Evolutionary conservation across 2,329 filamentous ascomycete genomes (phyloP).

Genomic region (Polytolypa hystricis): DNA sequence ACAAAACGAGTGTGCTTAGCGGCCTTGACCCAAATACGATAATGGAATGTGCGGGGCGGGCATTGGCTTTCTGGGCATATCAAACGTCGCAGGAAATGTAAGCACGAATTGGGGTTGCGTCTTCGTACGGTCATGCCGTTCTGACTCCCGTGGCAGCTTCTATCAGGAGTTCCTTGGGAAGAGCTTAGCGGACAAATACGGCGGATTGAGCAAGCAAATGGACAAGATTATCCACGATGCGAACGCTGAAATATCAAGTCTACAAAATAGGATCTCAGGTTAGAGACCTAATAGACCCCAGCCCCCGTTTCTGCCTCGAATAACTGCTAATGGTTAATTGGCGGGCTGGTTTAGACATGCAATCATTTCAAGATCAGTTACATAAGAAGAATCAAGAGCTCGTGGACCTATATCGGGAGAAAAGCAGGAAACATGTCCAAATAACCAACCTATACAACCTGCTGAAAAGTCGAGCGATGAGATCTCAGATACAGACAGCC

Average conservation of each 20-base stretch:
- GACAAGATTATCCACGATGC: slow-evolving; percentile 66
- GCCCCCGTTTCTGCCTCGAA: background rate
- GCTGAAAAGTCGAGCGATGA: slow-evolving; percentile 46
- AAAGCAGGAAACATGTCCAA: slow-evolving; percentile 57
- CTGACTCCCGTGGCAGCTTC: slow-evolving; percentile 37
- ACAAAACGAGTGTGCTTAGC: slow-evolving; percentile 76
- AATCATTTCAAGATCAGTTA: slow-evolving; percentile 51
- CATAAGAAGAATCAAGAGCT: slow-evolving; percentile 64
- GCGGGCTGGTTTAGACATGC: slow-evolving; percentile 38
- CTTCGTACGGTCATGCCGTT: background rate
- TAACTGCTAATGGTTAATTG: background rate
- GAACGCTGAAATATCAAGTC: slow-evolving; percentile 56
- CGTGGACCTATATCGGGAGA: slow-evolving; percentile 54
- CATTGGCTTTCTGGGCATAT: slow-evolving; percentile 75
- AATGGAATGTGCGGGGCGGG: slow-evolving; percentile 75
- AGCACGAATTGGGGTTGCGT: slow-evolving; percentile 3
- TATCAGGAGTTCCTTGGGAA: slow-evolving; percentile 69
- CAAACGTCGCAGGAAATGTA: slow-evolving; percentile 75
- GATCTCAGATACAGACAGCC: slow-evolving; percentile 43
- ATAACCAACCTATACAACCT: slow-evolving; percentile 51
- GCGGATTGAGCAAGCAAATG: slow-evolving; percentile 51
- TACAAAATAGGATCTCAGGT: slow-evolving; percentile 58
- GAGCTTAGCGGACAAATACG: slow-evolving; percentile 61
- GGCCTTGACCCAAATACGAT: slow-evolving; percentile 70
- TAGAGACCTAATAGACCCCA: slow-evolving; percentile 15